Evolutionary conservation across 2,329 filamentous ascomycete species (phyloP), one percentile per base, ranked within the genome.

Genomic region (Trichophyton verrucosum): DNA sequence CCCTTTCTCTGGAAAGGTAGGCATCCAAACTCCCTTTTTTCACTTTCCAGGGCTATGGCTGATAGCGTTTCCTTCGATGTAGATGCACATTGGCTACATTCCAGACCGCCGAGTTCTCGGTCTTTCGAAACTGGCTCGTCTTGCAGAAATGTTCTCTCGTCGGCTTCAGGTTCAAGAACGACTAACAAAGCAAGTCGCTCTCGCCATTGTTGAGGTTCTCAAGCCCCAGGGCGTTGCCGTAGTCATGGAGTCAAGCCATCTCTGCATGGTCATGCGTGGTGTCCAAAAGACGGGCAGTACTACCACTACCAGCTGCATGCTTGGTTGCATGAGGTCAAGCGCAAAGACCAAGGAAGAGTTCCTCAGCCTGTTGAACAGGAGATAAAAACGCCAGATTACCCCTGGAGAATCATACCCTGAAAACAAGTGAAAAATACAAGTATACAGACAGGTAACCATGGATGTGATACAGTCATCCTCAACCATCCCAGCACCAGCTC

Each of bases 81-180:
- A 95, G 89, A 97, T 99, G 89, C 94, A 99, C 76, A 97, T 99
- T 68, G 94, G 91, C 62, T 99, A 99, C 75, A 97, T 99, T 65
- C 94, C 94, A 33, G 85, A 86, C 69, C 84, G 91, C 71, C 86
- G 91, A 62, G 91, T 99, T 59, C 90, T 99, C 64, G 94, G 94
- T 57, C 86, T 99, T 59, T 96, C 91, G 36, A 99, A 99, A 74
- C 82, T 99, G 57, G 92, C 92, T 27, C 87, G 94, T 64, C 92
- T 99, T 66, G 94, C 92, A 60, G 91, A 99, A 71, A 95, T 99
- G 89, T 99, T 96, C 76, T 87, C 88, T 56, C 87, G 94, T 59
- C 82, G 94, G 61, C 81, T 99, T 3, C 94, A 99, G 75, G 92
- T 99, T 58, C 94, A 99, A 77, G 94, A 99, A 73, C 86, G 94